Evolutionary conservation across 306 rosid genomes (phyloP).

Genomic region (Luffa acutangula): DNA sequence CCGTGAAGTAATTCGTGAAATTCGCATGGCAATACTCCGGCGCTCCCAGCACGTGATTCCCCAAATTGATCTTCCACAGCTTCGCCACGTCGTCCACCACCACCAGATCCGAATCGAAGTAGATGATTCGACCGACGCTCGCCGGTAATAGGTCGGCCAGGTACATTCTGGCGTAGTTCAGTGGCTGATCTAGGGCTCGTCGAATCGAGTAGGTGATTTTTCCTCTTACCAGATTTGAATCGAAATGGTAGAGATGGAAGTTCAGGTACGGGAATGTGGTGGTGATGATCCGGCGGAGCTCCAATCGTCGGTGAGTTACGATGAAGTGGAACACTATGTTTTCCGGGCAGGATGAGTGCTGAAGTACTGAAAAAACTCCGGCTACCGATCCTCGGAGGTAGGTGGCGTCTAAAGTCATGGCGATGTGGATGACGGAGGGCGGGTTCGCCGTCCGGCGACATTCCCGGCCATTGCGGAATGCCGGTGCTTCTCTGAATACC

Average conservation of each 20-base stretch:
- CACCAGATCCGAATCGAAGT: slow-evolving; percentile 83
- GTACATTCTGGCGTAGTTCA: slow-evolving; percentile 86
- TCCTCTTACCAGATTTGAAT: slow-evolving; percentile 55
- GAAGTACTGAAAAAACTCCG: slow-evolving; percentile 76
- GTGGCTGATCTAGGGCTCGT: slow-evolving; percentile 79
- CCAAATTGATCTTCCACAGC: slow-evolving; percentile 63
- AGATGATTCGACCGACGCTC: slow-evolving; percentile 52
- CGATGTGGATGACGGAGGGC: slow-evolving; percentile 56
- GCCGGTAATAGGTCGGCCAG: slow-evolving; percentile 59
- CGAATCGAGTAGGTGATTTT: slow-evolving; percentile 80
- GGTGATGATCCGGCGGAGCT: slow-evolving; percentile 51
- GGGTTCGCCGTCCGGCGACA: slow-evolving; percentile 33
- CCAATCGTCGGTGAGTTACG: slow-evolving; percentile 37
- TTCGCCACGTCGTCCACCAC: slow-evolving; percentile 84
- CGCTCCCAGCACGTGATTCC: slow-evolving; percentile 58
- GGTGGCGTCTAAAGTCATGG: slow-evolving; percentile 72
- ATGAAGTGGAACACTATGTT: slow-evolving; percentile 80
- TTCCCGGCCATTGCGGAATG: slow-evolving; percentile 70
- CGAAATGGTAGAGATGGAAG: slow-evolving; percentile 67
- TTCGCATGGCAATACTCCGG: slow-evolving; percentile 94
- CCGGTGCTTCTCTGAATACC: slow-evolving; percentile 64
- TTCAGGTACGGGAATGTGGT: slow-evolving; percentile 64
- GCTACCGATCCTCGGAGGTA: slow-evolving; percentile 92
- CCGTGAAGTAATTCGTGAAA: slow-evolving; percentile 74
- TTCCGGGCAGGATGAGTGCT: slow-evolving; percentile 78